Evolutionary conservation across 192 early-diverging fungal genomes (phyloP).

Genomic region (Phlyctochytrium arcticum): DNA sequence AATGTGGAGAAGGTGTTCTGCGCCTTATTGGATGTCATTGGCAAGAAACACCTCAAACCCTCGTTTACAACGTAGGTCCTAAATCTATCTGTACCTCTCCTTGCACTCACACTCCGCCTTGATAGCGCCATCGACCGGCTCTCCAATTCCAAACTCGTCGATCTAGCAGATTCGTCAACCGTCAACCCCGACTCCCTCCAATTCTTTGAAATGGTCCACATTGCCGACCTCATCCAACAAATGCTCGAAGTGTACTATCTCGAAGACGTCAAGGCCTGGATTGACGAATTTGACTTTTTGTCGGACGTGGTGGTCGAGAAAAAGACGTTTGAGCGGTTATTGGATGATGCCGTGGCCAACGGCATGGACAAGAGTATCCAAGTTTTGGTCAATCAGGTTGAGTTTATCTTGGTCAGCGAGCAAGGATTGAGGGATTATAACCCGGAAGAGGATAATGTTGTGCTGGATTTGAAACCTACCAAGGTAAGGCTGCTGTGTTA

Average conservation of each 20-base stretch:
- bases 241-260: conserved; percentile 93
- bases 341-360: conserved; percentile 86
- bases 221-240: conserved; percentile 89
- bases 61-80: conserved; percentile 52
- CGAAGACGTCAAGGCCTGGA: conserved; percentile 73
- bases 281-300: conserved; percentile 89
- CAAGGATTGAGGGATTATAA: conserved; percentile 73
- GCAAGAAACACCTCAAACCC: conserved; percentile 68
- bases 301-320: conserved; percentile 90
- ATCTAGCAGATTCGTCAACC: conserved; percentile 33
- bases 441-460: conserved; percentile 52
- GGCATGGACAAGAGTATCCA: conserved; percentile 92
- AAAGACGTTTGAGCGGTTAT: conserved; percentile 74
- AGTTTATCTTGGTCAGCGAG: conserved; percentile 71
- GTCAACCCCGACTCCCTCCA: conserved; percentile 63
- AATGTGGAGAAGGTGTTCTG: conserved; percentile 79
- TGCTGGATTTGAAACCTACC: conserved; percentile 68
- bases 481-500: too few relatives aligned
- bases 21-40: conserved; percentile 64
- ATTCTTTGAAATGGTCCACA: conserved; percentile 93
- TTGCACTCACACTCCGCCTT: too few relatives aligned
- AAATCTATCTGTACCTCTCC: background rate
- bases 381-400: conserved; percentile 79
- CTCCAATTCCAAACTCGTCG: conserved; percentile 28
- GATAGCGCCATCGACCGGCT: conserved; percentile 46